Evolutionary conservation across 805 yeast genomes (phyloP).

Genomic region (Starmerella etchellsii): DNA sequence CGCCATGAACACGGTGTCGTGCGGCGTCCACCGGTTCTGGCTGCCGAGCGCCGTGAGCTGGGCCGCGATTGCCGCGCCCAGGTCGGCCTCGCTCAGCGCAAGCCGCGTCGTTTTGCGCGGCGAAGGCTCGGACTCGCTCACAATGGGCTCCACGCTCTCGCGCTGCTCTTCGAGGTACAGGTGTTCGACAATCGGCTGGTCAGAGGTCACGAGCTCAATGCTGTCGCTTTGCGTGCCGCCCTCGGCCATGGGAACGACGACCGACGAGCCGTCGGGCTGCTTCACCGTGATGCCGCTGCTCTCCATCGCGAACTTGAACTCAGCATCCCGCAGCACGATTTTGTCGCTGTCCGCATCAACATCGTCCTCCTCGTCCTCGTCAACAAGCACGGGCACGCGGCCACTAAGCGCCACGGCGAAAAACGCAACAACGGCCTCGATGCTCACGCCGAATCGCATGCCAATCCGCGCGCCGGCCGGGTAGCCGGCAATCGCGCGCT

Average conservation of each 20-base stretch:
- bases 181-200: neutral
- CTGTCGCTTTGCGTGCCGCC: neutral
- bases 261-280: slow-evolving; percentile 5
- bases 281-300: slow-evolving; percentile 7
- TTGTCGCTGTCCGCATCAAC: neutral
- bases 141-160: neutral
- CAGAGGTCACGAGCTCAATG: neutral
- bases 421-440: slow-evolving; percentile 16
- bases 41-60: slow-evolving; percentile 27
- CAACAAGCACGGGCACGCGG: slow-evolving; percentile 5
- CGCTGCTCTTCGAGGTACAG: neutral
- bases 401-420: slow-evolving; percentile 19
- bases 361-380: slow-evolving; percentile 1
- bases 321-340: slow-evolving; percentile 5
- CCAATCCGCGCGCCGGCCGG: slow-evolving; percentile 5
- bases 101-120: neutral
- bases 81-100: slow-evolving; percentile 17
- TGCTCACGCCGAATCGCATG: slow-evolving; percentile 9
- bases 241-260: slow-evolving; percentile 8
- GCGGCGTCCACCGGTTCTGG: slow-evolving; percentile 22
- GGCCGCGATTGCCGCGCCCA: slow-evolving; percentile 29
- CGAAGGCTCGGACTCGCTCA: neutral
- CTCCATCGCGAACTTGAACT: slow-evolving; percentile 9
- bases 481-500: slow-evolving; percentile 5
- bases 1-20: slow-evolving; percentile 26